Conservation (phyloP, 2,329 filamentous ascomycete genomes). For the Trichoderma lentiforme region DNA sequence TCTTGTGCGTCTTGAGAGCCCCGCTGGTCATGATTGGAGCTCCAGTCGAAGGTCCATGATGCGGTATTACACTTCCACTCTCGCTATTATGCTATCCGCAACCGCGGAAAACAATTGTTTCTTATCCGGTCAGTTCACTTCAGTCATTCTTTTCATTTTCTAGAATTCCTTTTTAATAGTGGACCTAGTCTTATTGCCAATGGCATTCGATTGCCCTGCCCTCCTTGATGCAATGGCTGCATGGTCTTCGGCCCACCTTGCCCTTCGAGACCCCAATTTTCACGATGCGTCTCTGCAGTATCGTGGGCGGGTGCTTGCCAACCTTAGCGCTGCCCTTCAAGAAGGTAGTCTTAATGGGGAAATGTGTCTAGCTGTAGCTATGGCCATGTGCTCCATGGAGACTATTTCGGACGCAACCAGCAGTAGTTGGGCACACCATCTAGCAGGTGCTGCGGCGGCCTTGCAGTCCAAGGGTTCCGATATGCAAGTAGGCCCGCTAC, state of each 20-base stretch:
- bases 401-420: neutral
- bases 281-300: neutral
- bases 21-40: neutral
- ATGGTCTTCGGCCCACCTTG: slow-evolving; percentile 4
- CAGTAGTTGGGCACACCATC: neutral
- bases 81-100: slow-evolving; percentile 8
- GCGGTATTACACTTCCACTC: slow-evolving; percentile 8
- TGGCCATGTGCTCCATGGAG: slow-evolving; percentile 5
- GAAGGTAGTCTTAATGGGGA: neutral
- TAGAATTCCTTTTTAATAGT: neutral
- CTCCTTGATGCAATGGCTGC: slow-evolving; percentile 1
- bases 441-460: neutral
- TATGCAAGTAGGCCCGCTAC: neutral
- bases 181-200: slow-evolving; percentile 4
- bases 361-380: neutral
- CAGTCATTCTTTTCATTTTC: no score
- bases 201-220: neutral
- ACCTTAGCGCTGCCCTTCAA: neutral
- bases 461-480: neutral
- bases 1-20: neutral
- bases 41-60: slow-evolving; percentile 3
- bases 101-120: slow-evolving; percentile 9
- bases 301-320: neutral
- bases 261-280: slow-evolving; percentile 5
- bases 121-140: neutral